Conservation (phyloP, 2,329 filamentous ascomycete genomes). For the Microsporum audouinii region DNA sequence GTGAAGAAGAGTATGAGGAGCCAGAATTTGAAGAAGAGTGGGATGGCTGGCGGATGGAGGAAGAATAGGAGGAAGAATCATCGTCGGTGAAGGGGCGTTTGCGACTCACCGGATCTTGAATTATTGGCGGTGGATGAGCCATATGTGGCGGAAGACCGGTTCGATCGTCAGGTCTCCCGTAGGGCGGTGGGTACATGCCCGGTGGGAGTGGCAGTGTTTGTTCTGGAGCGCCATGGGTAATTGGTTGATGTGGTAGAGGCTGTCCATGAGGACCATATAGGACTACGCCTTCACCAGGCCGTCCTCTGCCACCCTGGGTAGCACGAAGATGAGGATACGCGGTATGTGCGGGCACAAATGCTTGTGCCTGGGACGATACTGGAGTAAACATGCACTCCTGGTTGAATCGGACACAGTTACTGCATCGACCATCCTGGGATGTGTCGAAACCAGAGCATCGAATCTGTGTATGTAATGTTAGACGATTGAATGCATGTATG, state of each 20-base stretch:
- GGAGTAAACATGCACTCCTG: constrained; percentile 69
- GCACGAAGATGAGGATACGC: constrained; percentile 48
- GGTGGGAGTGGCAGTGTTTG: constrained; percentile 31
- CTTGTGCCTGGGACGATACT: constrained; percentile 57
- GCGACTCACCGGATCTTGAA: constrained; percentile 38
- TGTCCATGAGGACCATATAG: constrained; percentile 42
- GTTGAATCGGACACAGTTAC: constrained; percentile 61
- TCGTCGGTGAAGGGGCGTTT: constrained; percentile 18
- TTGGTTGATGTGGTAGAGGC: constrained; percentile 22
- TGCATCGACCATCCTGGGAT: constrained; percentile 59
- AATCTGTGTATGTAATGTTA: constrained; percentile 41
- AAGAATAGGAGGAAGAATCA: constrained; percentile 8
- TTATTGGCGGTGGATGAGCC: constrained; percentile 23
- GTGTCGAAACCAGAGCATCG: constrained; percentile 65
- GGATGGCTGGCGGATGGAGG: constrained; percentile 13
- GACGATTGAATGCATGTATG: neutral
- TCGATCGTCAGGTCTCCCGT: constrained; percentile 22
- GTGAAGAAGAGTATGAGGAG: constrained; percentile 22
- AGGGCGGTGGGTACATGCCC: constrained; percentile 30
- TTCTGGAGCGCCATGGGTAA: constrained; percentile 19
- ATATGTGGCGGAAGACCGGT: constrained; percentile 25
- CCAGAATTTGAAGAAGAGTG: constrained; percentile 20
- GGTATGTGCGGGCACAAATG: constrained; percentile 61
- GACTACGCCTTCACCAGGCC: constrained; percentile 27
- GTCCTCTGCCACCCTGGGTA: constrained; percentile 22